Evolutionary conservation across 352 stramenopile genomes (phyloP), one percentile per base, ranked within the genome.

Genomic region (Phytophthora meadii): DNA sequence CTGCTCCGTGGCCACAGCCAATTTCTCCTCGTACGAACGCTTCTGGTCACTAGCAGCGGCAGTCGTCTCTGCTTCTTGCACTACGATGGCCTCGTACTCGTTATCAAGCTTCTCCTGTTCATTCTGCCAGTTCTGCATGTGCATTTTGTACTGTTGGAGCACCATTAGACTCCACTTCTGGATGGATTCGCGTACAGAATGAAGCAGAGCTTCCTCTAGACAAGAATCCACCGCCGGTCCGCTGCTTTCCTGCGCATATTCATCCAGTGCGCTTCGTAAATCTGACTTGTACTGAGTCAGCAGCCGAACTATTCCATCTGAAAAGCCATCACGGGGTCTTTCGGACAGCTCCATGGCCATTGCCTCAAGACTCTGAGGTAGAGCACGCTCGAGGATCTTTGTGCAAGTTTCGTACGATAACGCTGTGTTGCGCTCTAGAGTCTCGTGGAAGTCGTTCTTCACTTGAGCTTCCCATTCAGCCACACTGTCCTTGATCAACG

Each of bases 241-340:
- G 22, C 57, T 76, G 15, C 62, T 55, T 56, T 63, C 24, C 1
- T 59, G 45, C 17, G 62, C 65, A 68, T 88, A 90, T n/a, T 68
- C 51, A 6, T 71, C 59, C 0, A 89, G 17, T 7, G 79, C 75
- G 22, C 61, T 60, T 6, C 64, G 54, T 25, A 92, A 50, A 60
- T 88, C 77, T 17, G 77, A 81, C 58, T 88, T 83, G 63, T 89
- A 89, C 57, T 88, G 74, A 17, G 77, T 82, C 27, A 90, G 52
- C 30, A 83, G 42, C n/a, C 61, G 56, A 25, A 79, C 44, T 2
- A 92, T 61, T 1, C 77, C 77, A 53, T 90, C 81, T 0, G 71
- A 72, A 54, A 92, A 92, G 3, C 72, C 73, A 1, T 82, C 75
- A 19, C 77, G 81, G 22, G 77, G 36, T 42, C 68, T 72, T 40